Percentiles rank a stretch among this genome's conserved stretches.
Evolutionary conservation across 805 yeast species (phyloP).

Genomic region (Starmerella floris): DNA sequence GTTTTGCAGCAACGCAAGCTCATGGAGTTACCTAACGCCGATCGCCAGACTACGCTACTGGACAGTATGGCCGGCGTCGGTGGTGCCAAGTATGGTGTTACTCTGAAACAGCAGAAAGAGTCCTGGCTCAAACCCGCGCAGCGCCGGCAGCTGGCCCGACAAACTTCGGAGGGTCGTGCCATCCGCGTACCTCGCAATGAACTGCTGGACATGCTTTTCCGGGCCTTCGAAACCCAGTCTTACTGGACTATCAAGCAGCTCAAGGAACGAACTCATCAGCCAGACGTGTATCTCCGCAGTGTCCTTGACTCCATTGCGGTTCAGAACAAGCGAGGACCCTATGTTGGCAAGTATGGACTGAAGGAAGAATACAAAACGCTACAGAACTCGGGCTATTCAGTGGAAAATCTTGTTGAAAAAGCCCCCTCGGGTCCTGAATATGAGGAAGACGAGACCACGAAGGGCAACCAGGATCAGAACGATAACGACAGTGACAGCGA

Average conservation of each 20-base stretch:
- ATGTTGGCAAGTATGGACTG: slow-evolving; percentile 79
- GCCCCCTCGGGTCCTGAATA: slow-evolving; percentile 24
- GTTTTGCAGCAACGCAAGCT: slow-evolving; percentile 45
- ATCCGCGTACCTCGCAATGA: slow-evolving; percentile 90
- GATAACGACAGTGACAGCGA: slow-evolving; percentile 61
- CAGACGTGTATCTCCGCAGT: slow-evolving; percentile 78
- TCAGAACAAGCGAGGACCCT: slow-evolving; percentile 88
- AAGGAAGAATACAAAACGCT: slow-evolving; percentile 76
- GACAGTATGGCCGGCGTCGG: slow-evolving; percentile 71
- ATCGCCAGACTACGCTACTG: slow-evolving; percentile 55
- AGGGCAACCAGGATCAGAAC: slow-evolving; percentile 35
- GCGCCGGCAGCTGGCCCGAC: slow-evolving; percentile 26
- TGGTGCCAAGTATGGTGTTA: slow-evolving; percentile 27
- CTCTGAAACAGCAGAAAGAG: slow-evolving; percentile 25
- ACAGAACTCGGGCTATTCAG: slow-evolving; percentile 17
- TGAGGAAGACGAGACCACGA: slow-evolving; percentile 38
- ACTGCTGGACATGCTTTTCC: slow-evolving; percentile 73
- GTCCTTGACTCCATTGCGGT: slow-evolving; percentile 80
- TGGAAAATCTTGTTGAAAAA: slow-evolving; percentile 24
- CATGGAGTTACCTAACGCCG: slow-evolving; percentile 30
- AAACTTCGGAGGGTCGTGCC: slow-evolving; percentile 67
- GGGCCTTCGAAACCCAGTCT: slow-evolving; percentile 84
- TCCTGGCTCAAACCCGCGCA: slow-evolving; percentile 21
- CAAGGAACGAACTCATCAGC: slow-evolving; percentile 88
- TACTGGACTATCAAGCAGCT: slow-evolving; percentile 94